phyloP scores from a whole-genome alignment of 805 yeast species.

The Lipomyces japonicus region DNA sequence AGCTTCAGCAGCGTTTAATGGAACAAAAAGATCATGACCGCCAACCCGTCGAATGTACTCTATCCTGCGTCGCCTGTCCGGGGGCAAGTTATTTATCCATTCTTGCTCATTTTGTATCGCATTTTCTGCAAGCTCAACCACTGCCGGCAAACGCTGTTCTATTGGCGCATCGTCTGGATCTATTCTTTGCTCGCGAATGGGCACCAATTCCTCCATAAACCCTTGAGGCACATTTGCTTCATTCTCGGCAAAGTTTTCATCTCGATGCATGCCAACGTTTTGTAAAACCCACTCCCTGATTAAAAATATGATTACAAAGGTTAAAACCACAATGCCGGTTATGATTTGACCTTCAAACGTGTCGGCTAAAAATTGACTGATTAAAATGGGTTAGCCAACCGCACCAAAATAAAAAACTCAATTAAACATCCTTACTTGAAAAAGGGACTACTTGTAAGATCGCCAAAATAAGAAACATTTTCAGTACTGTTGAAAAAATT shows the following conservation, averaged over 20 bases:
- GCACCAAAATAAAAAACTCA: not conserved
- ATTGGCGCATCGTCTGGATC: too few relatives aligned
- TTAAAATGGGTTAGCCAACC: not conserved
- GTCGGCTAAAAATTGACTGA: not conserved
- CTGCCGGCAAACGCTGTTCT: not conserved
- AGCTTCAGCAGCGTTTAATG: not conserved
- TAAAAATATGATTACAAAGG: slow-evolving; percentile 43
- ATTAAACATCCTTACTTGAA: slow-evolving; percentile 10
- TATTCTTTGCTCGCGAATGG: not conserved
- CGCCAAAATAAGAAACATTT: slow-evolving; percentile 2
- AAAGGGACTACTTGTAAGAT: slow-evolving; percentile 10
- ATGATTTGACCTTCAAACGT: slow-evolving; percentile 34
- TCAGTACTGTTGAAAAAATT: not conserved
- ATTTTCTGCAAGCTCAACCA: not conserved
- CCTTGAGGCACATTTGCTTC: not conserved
- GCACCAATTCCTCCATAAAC: not conserved
- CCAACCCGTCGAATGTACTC: too few relatives aligned
- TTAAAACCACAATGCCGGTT: slow-evolving; percentile 32
- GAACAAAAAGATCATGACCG: too few relatives aligned
- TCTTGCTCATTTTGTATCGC: too few relatives aligned
- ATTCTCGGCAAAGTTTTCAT: slow-evolving; percentile 8
- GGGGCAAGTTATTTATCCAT: too few relatives aligned
- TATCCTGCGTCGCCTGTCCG: too few relatives aligned
- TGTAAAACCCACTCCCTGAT: slow-evolving; percentile 39
- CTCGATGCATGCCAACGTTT: slow-evolving; percentile 29